phyloP scores from a whole-genome alignment of 2,329 filamentous ascomycete genomes.

The Teratosphaeria viscida region DNA sequence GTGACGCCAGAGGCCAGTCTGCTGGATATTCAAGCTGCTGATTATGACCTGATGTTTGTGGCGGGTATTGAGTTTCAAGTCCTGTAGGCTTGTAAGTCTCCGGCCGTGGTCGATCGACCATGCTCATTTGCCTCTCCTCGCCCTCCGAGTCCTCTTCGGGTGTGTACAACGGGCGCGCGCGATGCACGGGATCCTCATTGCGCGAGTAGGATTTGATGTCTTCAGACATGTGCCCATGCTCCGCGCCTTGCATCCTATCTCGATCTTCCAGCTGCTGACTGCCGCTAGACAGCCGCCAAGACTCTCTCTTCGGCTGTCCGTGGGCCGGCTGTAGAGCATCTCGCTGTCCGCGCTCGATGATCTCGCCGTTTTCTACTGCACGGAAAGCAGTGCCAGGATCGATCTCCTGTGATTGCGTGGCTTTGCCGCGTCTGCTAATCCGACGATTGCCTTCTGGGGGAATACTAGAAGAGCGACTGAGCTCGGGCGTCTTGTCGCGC shows the following conservation, averaged over 20 bases:
- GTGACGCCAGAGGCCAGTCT: slow-evolving; percentile 15
- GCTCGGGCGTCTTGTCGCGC: slow-evolving; percentile 13
- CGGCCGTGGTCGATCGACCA: not conserved
- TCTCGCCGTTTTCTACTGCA: slow-evolving; percentile 2
- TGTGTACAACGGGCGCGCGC: not conserved
- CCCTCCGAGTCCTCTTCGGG: not conserved
- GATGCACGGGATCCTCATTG: not conserved
- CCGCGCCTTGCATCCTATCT: slow-evolving; percentile 1
- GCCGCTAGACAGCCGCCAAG: not conserved
- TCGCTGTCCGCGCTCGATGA: not conserved
- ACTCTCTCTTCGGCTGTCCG: not conserved
- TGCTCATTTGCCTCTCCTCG: not conserved
- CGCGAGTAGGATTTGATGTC: not conserved
- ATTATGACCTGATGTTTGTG: not conserved
- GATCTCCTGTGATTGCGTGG: not conserved
- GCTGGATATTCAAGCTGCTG: slow-evolving; percentile 9
- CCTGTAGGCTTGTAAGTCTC: slow-evolving; percentile 7
- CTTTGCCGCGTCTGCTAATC: not conserved
- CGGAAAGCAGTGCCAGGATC: not conserved
- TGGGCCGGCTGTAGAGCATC: not conserved
- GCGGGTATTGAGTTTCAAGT: not conserved
- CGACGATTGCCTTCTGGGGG: not conserved
- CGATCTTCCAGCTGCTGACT: not conserved
- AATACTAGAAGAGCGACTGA: not conserved
- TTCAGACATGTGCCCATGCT: slow-evolving; percentile 3